A percentile compares a stretch with the other conserved stretches of the same genome.
Evolutionary conservation across 257 asterid genomes (phyloP).

Genomic region (Euphrasia confusa): DNA sequence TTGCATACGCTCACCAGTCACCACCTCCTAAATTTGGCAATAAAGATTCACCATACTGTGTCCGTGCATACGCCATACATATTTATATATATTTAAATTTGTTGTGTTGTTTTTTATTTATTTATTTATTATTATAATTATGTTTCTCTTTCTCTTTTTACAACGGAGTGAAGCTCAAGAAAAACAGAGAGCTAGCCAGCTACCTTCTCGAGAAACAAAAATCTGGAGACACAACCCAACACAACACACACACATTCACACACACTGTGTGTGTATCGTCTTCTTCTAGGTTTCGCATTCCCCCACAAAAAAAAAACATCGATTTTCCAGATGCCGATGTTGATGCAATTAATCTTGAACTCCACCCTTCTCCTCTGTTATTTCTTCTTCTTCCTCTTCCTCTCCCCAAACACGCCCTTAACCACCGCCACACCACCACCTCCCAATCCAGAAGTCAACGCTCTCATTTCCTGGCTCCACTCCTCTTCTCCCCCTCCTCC

Average conservation of each 20-base stretch:
- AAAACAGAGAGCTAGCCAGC: neutral
- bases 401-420: slow-evolving; percentile 20
- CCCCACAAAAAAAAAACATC: neutral
- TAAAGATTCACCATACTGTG: neutral
- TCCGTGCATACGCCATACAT: neutral
- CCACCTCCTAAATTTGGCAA: slow-evolving; percentile 1
- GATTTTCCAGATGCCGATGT: slow-evolving; percentile 47
- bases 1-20: too few species aligned
- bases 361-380: slow-evolving; percentile 27
- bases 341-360: slow-evolving; percentile 63
- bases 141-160: neutral
- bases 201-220: neutral
- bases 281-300: neutral
- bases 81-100: too few species aligned
- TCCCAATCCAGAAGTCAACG: slow-evolving; percentile 36
- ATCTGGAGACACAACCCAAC: neutral
- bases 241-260: neutral
- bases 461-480: slow-evolving; percentile 54
- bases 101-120: too few species aligned
- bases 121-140: neutral
- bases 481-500: slow-evolving; percentile 37
- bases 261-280: neutral
- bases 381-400: slow-evolving; percentile 28
- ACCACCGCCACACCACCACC: slow-evolving; percentile 14
- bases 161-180: neutral